Evolutionary conservation across 2,329 filamentous ascomycete genomes (phyloP).

Genomic region (Teratosphaeria epicoccoides): DNA sequence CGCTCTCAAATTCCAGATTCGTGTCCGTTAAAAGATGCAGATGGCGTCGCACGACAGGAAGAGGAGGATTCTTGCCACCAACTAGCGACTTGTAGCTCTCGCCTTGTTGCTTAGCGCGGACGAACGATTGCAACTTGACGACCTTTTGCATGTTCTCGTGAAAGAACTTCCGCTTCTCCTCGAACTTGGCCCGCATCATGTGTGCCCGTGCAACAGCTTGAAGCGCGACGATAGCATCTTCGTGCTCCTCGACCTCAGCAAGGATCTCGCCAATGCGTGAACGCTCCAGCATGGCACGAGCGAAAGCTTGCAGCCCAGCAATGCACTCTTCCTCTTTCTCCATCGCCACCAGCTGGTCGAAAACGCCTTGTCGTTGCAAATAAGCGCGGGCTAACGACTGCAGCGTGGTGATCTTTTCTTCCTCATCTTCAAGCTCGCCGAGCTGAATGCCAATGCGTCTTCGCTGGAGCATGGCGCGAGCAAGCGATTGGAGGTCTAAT

Average conservation of each 20-base stretch:
- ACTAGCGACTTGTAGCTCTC: constrained; percentile 97
- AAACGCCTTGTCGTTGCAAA: constrained; percentile 50
- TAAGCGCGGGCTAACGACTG: constrained; percentile 60
- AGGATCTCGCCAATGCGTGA: constrained; percentile 63
- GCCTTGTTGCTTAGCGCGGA: constrained; percentile 87
- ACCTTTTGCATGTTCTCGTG: constrained; percentile 98
- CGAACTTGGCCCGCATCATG: constrained; percentile 63
- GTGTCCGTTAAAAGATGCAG: constrained; percentile 96
- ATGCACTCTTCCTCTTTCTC: constrained; percentile 57
- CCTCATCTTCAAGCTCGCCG: constrained; percentile 47
- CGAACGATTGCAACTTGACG: constrained; percentile 95
- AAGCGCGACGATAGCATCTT: constrained; percentile 62
- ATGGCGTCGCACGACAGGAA: constrained; percentile 95
- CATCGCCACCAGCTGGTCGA: constrained; percentile 57
- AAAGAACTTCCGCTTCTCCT: constrained; percentile 79
- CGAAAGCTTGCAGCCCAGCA: constrained; percentile 60
- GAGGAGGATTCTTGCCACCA: constrained; percentile 89
- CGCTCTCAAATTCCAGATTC: constrained; percentile 97
- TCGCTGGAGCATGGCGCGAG: constrained; percentile 38
- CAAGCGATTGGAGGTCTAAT: constrained; percentile 42
- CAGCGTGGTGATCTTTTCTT: constrained; percentile 47
- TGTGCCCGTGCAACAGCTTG: constrained; percentile 66
- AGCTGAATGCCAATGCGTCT: constrained; percentile 35
- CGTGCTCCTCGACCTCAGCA: constrained; percentile 68
- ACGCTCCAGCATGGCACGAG: constrained; percentile 69